Conservation (phyloP, 768 basidiomycete species). For the Polyporus arcularius region DNA sequence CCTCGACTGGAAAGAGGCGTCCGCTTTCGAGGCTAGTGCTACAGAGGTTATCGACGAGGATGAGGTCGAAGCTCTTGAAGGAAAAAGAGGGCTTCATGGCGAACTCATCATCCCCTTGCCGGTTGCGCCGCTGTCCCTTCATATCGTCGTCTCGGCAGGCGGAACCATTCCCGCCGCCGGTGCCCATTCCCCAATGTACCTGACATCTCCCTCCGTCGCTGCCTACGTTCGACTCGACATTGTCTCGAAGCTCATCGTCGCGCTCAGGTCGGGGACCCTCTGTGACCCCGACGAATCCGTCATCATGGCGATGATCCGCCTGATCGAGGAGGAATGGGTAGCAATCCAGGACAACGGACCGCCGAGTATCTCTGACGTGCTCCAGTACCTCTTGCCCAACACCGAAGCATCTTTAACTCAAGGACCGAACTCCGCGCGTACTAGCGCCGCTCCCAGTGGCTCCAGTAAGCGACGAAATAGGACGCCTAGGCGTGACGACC, state of each 20-base stretch:
- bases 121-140: constrained; percentile 63
- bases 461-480: constrained; percentile 23
- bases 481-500: constrained; percentile 38
- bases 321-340: constrained; percentile 73
- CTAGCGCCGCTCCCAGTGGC: constrained; percentile 6
- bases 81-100: constrained; percentile 43
- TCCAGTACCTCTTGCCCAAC: constrained; percentile 56
- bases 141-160: constrained; percentile 57
- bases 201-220: constrained; percentile 67
- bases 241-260: constrained; percentile 61
- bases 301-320: constrained; percentile 66
- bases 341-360: constrained; percentile 67
- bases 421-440: not conserved
- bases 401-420: not conserved
- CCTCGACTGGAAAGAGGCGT: constrained; percentile 28
- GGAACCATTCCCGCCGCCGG: constrained; percentile 48
- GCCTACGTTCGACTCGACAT: constrained; percentile 85
- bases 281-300: constrained; percentile 72
- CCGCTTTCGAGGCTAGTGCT: constrained; percentile 1
- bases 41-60: constrained; percentile 42
- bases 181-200: constrained; percentile 68
- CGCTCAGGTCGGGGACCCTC: constrained; percentile 54
- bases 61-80: constrained; percentile 44
- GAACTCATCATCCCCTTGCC: constrained; percentile 65
- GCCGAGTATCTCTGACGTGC: constrained; percentile 70